A percentile compares a stretch with the other conserved stretches of the same genome.
Conservation (phyloP, 2,329 filamentous ascomycete species). For the Paecilomyces fulvus region DNA sequence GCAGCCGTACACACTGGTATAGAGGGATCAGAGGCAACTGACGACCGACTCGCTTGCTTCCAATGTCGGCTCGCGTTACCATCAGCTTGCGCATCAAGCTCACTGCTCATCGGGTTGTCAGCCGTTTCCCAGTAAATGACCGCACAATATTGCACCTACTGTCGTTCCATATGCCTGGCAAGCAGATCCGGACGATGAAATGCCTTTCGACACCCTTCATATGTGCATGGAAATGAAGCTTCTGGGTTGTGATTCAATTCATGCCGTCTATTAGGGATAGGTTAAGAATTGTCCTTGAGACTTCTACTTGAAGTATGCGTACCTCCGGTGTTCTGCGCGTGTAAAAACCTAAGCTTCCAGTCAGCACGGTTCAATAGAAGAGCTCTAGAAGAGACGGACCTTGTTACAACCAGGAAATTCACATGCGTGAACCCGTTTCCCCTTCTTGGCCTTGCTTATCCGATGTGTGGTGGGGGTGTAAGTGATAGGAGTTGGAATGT, state of each 20-base stretch:
- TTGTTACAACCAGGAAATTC: slow-evolving; percentile 41
- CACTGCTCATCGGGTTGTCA: slow-evolving; percentile 16
- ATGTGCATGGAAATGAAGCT: slow-evolving; percentile 35
- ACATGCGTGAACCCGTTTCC: slow-evolving; percentile 43
- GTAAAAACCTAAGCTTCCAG: slow-evolving; percentile 37
- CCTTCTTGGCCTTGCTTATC: slow-evolving; percentile 46
- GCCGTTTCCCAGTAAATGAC: neutral
- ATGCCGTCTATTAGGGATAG: slow-evolving; percentile 30
- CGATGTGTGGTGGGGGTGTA: slow-evolving; percentile 43
- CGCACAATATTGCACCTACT: slow-evolving; percentile 27
- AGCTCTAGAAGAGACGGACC: slow-evolving; percentile 21
- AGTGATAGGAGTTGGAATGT: slow-evolving; percentile 28
- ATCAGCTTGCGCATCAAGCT: slow-evolving; percentile 27
- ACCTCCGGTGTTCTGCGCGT: slow-evolving; percentile 41
- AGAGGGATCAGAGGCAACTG: slow-evolving; percentile 13
- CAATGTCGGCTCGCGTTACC: slow-evolving; percentile 14
- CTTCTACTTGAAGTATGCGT: slow-evolving; percentile 3
- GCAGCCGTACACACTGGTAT: slow-evolving; percentile 16
- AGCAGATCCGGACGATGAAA: slow-evolving; percentile 42
- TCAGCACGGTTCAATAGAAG: slow-evolving; percentile 4
- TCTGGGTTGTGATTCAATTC: slow-evolving; percentile 44
- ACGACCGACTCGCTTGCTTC: slow-evolving; percentile 15
- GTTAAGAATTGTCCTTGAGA: neutral
- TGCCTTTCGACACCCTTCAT: slow-evolving; percentile 38
- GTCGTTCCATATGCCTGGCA: slow-evolving; percentile 42